A percentile compares a stretch with the other conserved stretches of the same genome.
Conservation (phyloP, 371 early-diverging fungal species). For the Paraphysoderma sedebokerense region DNA sequence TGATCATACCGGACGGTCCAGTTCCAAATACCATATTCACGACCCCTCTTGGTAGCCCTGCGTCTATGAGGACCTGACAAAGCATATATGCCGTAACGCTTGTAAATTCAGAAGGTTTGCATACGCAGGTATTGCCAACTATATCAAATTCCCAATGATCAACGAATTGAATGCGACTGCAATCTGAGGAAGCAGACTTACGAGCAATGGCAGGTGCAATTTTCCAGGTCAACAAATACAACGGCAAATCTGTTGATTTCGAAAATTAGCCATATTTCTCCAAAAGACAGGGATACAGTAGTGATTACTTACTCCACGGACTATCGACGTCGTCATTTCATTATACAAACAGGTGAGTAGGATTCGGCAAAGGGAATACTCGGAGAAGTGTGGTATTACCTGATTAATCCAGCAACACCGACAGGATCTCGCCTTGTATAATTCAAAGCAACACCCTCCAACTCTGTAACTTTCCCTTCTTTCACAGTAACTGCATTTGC, state of each 20-base stretch:
- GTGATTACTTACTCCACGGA: conserved; percentile 41
- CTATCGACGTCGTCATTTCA: no score
- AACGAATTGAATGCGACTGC: conserved; percentile 5
- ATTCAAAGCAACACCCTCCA: conserved; percentile 16
- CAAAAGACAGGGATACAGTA: not conserved
- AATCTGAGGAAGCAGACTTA: conserved; percentile 3
- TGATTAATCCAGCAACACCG: conserved; percentile 50
- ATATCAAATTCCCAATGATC: not conserved
- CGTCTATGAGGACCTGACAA: conserved; percentile 35
- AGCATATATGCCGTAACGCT: conserved; percentile 44
- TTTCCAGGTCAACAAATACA: conserved; percentile 58
- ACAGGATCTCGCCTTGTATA: conserved; percentile 34
- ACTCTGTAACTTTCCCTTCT: conserved; percentile 11
- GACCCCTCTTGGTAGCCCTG: conserved; percentile 52
- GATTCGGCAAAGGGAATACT: no score
- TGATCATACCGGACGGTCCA: conserved; percentile 9
- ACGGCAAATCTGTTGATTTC: conserved; percentile 15
- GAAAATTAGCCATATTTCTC: conserved; percentile 4
- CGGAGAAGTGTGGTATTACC: no score
- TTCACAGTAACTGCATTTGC: conserved; percentile 21
- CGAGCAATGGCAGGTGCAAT: conserved; percentile 53
- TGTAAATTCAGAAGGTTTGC: conserved; percentile 61
- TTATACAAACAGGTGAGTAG: no score
- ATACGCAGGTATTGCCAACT: conserved; percentile 46
- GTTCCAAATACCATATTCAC: conserved; percentile 62